Percentiles rank a stretch among this genome's conserved stretches.
Evolutionary conservation across 75 land plant species (phyloP).

Genomic region (Isoetes taiwanensis): DNA sequence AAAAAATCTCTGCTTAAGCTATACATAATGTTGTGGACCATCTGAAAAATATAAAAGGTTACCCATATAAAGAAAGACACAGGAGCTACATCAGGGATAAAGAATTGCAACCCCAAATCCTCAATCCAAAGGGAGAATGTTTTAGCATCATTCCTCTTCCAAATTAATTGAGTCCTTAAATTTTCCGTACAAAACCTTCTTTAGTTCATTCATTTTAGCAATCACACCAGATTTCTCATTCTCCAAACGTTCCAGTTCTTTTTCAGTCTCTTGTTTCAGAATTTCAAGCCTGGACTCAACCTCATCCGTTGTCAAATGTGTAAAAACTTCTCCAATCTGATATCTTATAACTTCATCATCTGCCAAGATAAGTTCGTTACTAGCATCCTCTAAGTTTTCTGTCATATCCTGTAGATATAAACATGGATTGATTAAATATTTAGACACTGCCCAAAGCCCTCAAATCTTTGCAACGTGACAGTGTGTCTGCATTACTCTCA

Average conservation of each 20-base stretch:
- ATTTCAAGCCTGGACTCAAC: constrained; percentile 59
- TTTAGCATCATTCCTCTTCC: constrained; percentile 93
- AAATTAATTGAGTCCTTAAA: constrained; percentile 93
- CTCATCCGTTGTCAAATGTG: constrained; percentile 72
- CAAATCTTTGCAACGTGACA: too few relatives aligned
- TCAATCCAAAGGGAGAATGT: too few relatives aligned
- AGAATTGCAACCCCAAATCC: too few relatives aligned
- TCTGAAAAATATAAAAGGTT: too few relatives aligned
- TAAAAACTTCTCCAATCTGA: constrained; percentile 88
- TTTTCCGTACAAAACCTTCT: constrained; percentile 74
- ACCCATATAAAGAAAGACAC: too few relatives aligned
- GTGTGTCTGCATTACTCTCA: too few relatives aligned
- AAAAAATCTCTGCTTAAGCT: too few relatives aligned
- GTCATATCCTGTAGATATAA: constrained; percentile 52
- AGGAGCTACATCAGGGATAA: too few relatives aligned
- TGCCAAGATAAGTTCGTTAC: constrained; percentile 76
- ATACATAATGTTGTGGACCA: too few relatives aligned
- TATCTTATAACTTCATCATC: constrained; percentile 85
- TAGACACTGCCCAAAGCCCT: too few relatives aligned
- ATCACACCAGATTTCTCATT: constrained; percentile 70
- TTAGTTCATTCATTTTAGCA: constrained; percentile 79
- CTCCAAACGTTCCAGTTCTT: constrained; percentile 52
- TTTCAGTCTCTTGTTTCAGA: constrained; percentile 54
- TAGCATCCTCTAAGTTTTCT: constrained; percentile 89
- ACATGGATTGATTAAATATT: too few relatives aligned